phyloP scores from a whole-genome alignment of 805 yeast genomes.

The Cyberlindnera veronae region DNA sequence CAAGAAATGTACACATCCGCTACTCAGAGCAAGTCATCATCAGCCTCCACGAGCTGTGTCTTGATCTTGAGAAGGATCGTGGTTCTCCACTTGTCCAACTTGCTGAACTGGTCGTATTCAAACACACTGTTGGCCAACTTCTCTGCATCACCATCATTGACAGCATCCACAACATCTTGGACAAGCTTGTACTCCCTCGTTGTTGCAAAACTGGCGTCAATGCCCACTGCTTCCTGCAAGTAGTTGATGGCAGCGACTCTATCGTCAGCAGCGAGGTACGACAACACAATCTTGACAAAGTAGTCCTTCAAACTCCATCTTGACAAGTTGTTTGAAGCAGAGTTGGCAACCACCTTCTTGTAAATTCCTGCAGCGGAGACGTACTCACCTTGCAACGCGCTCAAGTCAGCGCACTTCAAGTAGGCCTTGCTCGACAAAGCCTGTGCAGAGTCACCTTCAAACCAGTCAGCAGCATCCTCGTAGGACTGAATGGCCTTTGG shows the following conservation, averaged over 20 bases:
- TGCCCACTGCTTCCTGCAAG: conserved; percentile 54
- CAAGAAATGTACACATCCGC: background rate
- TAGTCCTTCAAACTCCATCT: conserved; percentile 94
- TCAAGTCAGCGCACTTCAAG: conserved; percentile 84
- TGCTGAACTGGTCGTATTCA: conserved; percentile 83
- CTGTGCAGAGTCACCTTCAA: conserved; percentile 86
- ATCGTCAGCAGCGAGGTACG: conserved; percentile 82
- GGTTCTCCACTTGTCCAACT: conserved; percentile 89
- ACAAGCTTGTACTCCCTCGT: conserved; percentile 75
- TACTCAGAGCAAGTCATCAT: conserved; percentile 53
- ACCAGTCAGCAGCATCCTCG: conserved; percentile 96
- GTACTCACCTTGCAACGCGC: conserved; percentile 74
- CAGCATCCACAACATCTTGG: conserved; percentile 65
- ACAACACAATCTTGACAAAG: conserved; percentile 76
- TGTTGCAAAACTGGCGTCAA: conserved; percentile 73
- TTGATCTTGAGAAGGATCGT: conserved; percentile 79
- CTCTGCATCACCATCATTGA: conserved; percentile 76
- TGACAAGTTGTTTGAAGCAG: conserved; percentile 68
- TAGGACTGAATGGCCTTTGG: conserved; percentile 71
- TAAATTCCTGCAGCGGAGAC: conserved; percentile 71
- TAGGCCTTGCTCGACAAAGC: conserved; percentile 87
- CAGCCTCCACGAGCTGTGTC: conserved; percentile 64
- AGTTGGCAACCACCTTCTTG: conserved; percentile 73
- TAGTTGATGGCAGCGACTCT: conserved; percentile 80
- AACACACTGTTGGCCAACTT: conserved; percentile 67